These are phyloP conservation scores for Exophiala viscosa DNA, from an alignment of 2,329 filamentous ascomycete species.

Conservation along the genomic window DNA sequence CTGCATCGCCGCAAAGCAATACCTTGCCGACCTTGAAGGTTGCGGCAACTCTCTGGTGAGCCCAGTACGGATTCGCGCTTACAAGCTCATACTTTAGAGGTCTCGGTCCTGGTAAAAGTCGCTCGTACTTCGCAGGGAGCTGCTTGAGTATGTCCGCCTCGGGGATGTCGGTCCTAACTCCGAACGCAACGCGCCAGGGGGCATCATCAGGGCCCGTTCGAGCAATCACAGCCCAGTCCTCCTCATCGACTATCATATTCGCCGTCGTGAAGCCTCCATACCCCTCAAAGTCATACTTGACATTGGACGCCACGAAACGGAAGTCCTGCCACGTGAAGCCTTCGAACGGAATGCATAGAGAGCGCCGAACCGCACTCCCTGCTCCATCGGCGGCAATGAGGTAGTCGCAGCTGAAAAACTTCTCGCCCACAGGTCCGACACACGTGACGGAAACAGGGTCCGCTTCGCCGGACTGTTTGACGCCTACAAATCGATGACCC, in stretches of 20 bases:
- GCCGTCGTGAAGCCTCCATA: neutral
- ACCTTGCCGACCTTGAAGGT: slow-evolving; percentile 10
- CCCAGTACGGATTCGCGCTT: slow-evolving; percentile 12
- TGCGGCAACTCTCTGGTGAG: slow-evolving; percentile 9
- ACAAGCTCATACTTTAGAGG: slow-evolving; percentile 24
- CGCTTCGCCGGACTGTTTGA: too few relatives aligned
- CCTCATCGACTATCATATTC: slow-evolving; percentile 14
- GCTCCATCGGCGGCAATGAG: slow-evolving; percentile 2
- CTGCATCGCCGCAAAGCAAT: slow-evolving; percentile 15
- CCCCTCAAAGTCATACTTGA: slow-evolving; percentile 4
- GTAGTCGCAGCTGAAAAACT: neutral
- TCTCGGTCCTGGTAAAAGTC: slow-evolving; percentile 32
- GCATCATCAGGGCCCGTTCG: slow-evolving; percentile 31
- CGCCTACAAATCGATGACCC: too few relatives aligned
- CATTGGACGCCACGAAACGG: neutral
- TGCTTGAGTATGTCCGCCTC: slow-evolving; percentile 27
- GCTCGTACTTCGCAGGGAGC: slow-evolving; percentile 30
- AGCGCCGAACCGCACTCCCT: neutral
- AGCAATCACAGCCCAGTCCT: slow-evolving; percentile 31
- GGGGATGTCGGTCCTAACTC: slow-evolving; percentile 32
- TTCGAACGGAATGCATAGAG: slow-evolving; percentile 6
- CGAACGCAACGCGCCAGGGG: slow-evolving; percentile 43
- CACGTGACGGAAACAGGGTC: neutral
- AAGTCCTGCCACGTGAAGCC: slow-evolving; percentile 7
- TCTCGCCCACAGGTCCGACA: neutral